Percentiles rank a stretch among this genome's conserved stretches.
Conservation (phyloP, 768 basidiomycete genomes). For the Pulveroboletus sp. region DNA sequence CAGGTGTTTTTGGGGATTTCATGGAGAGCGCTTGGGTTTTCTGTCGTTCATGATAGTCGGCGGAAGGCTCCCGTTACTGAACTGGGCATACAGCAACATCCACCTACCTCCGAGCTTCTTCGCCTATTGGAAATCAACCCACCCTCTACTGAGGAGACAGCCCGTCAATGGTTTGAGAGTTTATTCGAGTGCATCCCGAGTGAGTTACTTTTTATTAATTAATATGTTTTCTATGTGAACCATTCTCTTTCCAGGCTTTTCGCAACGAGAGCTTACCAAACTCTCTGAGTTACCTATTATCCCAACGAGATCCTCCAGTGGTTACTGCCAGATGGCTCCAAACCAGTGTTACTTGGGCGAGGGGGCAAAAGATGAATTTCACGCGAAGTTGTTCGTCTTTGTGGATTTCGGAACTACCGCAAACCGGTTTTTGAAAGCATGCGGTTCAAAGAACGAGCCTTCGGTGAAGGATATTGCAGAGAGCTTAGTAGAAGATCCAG, state of each 20-base stretch:
- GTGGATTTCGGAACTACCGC: slow-evolving; percentile 79
- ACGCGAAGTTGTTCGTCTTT: slow-evolving; percentile 77
- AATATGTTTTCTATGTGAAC: background rate
- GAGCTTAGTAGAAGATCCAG: slow-evolving; percentile 61
- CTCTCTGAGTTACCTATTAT: slow-evolving; percentile 61
- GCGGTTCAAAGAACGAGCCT: slow-evolving; percentile 81
- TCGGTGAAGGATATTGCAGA: slow-evolving; percentile 73
- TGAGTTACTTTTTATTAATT: slow-evolving; percentile 20
- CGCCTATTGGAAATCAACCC: slow-evolving; percentile 50
- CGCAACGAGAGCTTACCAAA: slow-evolving; percentile 43
- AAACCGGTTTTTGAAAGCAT: slow-evolving; percentile 76
- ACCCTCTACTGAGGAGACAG: slow-evolving; percentile 49
- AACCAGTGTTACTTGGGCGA: slow-evolving; percentile 63
- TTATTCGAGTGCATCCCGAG: slow-evolving; percentile 56
- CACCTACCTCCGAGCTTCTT: slow-evolving; percentile 55
- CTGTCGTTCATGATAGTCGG: slow-evolving; percentile 52
- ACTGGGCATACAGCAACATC: slow-evolving; percentile 63
- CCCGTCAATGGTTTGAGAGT: slow-evolving; percentile 58
- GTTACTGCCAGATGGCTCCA: slow-evolving; percentile 43
- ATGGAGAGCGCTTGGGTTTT: slow-evolving; percentile 69
- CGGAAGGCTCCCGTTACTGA: slow-evolving; percentile 49
- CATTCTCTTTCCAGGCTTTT: slow-evolving; percentile 54
- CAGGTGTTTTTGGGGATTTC: slow-evolving; percentile 29
- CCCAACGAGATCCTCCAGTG: background rate
- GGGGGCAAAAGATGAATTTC: slow-evolving; percentile 50